These are phyloP conservation scores for Penicillium chermesinum DNA, from an alignment of 495 filamentous ascomycete genomes.

Conservation along the genomic window DNA sequence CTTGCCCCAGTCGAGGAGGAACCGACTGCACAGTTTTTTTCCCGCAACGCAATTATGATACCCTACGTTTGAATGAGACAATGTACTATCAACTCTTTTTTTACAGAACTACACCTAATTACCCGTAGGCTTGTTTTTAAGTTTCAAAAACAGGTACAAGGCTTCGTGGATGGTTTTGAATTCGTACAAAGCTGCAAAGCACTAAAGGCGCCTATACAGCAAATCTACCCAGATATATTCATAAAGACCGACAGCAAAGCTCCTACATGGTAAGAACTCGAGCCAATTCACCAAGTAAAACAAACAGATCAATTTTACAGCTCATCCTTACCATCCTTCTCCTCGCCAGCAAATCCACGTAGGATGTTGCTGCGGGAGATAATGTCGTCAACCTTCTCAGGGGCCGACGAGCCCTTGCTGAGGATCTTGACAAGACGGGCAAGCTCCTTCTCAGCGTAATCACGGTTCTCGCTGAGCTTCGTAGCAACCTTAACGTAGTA, in stretches of 20 bases:
- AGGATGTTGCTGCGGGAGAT: conserved; percentile 84
- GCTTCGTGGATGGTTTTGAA: conserved; percentile 7
- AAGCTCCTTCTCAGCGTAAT: conserved; percentile 82
- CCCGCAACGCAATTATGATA: conserved; percentile 17
- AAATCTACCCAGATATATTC: conserved; percentile 4
- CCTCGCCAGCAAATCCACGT: conserved; percentile 59
- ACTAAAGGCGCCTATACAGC: conserved; percentile 2
- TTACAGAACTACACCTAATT: not conserved
- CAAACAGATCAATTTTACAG: conserved; percentile 44
- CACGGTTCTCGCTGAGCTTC: conserved; percentile 71
- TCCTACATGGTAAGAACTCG: conserved; percentile 2
- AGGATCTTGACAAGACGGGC: conserved; percentile 72
- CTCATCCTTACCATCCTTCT: conserved; percentile 52
- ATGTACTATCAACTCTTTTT: not conserved
- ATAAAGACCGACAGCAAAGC: not conserved
- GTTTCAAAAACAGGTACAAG: not conserved
- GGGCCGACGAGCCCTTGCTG: conserved; percentile 77
- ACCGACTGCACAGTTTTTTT: not conserved
- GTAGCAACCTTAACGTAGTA: conserved; percentile 90
- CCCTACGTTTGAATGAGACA: conserved; percentile 16
- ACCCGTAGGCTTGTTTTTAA: not conserved
- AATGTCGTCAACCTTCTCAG: conserved; percentile 85
- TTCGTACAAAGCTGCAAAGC: conserved; percentile 16
- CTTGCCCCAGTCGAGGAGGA: not conserved
- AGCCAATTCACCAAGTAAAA: conserved; percentile 5